Conservation (phyloP, 164 flowering plant genomes). For the Sextonia rubra region DNA sequence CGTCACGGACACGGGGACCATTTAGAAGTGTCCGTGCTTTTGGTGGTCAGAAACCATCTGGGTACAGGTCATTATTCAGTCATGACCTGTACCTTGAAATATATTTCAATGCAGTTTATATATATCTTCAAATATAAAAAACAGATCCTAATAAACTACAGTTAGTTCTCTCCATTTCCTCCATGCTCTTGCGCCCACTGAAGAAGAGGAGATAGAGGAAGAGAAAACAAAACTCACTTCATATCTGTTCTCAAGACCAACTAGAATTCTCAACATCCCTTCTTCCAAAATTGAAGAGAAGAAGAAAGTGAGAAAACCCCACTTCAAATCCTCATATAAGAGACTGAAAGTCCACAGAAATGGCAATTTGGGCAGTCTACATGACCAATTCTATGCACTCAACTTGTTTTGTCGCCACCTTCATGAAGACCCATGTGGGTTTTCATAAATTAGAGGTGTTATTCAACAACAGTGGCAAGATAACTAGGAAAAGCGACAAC, state of each 20-base stretch:
- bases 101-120: no score
- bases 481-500: slow-evolving; percentile 17
- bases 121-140: background rate
- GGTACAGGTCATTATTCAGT: slow-evolving; percentile 16
- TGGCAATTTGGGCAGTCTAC: slow-evolving; percentile 65
- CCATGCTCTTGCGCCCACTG: background rate
- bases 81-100: no score
- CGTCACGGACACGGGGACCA: no score
- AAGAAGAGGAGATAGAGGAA: background rate
- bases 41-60: no score
- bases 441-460: slow-evolving; percentile 22
- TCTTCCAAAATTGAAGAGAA: slow-evolving; percentile 2
- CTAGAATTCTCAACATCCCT: background rate
- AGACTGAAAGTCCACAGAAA: slow-evolving; percentile 17
- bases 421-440: slow-evolving; percentile 45
- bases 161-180: slow-evolving; percentile 19
- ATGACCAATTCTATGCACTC: slow-evolving; percentile 51
- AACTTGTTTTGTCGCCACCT: slow-evolving; percentile 41
- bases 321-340: background rate
- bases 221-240: slow-evolving; percentile 11
- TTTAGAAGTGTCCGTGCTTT: no score
- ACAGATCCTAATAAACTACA: slow-evolving; percentile 14
- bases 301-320: slow-evolving; percentile 1
- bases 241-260: background rate
- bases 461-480: slow-evolving; percentile 35